phyloP scores from a whole-genome alignment of 352 stramenopile genomes.

The Globisporangium viniferum region DNA sequence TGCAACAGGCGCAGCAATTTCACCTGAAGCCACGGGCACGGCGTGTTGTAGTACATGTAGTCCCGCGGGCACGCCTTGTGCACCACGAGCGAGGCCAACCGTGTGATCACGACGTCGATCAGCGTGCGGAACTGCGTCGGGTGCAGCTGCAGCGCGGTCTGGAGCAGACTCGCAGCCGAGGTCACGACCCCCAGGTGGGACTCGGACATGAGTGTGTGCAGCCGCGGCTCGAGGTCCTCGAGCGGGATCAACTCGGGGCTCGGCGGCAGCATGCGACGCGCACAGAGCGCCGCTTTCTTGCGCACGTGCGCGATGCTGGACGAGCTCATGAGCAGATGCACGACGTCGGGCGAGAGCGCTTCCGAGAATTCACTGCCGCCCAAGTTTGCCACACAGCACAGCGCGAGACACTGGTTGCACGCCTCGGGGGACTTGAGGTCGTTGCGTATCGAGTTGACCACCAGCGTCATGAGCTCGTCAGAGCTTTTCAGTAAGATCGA shows the following conservation, averaged over 20 bases:
- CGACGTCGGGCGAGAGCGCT: conserved; percentile 92
- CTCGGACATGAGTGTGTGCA: conserved; percentile 87
- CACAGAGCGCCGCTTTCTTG: conserved; percentile 97
- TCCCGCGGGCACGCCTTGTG: conserved; percentile 92
- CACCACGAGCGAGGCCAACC: conserved; percentile 91
- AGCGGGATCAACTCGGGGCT: conserved; percentile 91
- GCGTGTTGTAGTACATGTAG: conserved; percentile 98
- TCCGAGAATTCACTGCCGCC: conserved; percentile 94
- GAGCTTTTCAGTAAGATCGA: conserved; percentile 93
- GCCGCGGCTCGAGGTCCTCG: conserved; percentile 62
- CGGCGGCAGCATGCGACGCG: conserved; percentile 90
- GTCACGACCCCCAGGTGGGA: conserved; percentile 94
- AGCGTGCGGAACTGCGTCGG: conserved; percentile 88
- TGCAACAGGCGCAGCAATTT: conserved; percentile 92
- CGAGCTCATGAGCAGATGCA: conserved; percentile 90
- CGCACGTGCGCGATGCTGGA: conserved; percentile 92
- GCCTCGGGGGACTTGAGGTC: conserved; percentile 90
- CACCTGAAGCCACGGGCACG: conserved; percentile 96
- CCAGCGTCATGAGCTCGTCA: conserved; percentile 86
- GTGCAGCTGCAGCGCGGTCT: conserved; percentile 89
- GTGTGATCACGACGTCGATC: conserved; percentile 91
- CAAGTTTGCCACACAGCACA: conserved; percentile 96
- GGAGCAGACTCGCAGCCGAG: conserved; percentile 88
- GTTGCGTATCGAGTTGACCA: conserved; percentile 97
- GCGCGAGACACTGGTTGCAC: conserved; percentile 91